phyloP scores from a whole-genome alignment of 495 filamentous ascomycete species.

The Hyaloscypha bicolor region DNA sequence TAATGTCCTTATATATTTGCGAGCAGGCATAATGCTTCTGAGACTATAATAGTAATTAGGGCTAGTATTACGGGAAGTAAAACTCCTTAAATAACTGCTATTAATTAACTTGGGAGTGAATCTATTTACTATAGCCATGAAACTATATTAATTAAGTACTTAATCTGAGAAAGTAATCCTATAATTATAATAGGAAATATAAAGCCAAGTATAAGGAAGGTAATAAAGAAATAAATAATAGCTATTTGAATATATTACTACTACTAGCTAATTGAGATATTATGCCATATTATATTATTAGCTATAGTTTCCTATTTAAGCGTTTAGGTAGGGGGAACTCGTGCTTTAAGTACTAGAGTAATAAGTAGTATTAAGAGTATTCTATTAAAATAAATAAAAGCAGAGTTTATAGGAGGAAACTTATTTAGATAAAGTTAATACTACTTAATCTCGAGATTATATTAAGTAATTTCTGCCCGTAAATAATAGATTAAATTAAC shows the following conservation, averaged over 20 bases:
- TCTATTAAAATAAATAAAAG: constrained; percentile 83
- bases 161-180: constrained; percentile 65
- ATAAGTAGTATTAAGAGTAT: constrained; percentile 73
- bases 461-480: constrained; percentile 66
- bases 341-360: constrained; percentile 49
- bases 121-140: constrained; percentile 63
- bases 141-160: constrained; percentile 53
- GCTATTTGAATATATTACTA: constrained; percentile 63
- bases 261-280: constrained; percentile 63
- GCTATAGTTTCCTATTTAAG: constrained; percentile 41
- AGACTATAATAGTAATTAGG: constrained; percentile 65
- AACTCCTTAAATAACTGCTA: constrained; percentile 69
- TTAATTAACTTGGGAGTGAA: constrained; percentile 54
- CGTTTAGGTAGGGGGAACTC: constrained; percentile 20
- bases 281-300: constrained; percentile 69
- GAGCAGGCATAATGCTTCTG: constrained; percentile 56
- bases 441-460: constrained; percentile 74
- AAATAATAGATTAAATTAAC: constrained; percentile 77
- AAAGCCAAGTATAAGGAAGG: constrained; percentile 65
- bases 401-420: constrained; percentile 77
- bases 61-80: constrained; percentile 64
- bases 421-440: constrained; percentile 71
- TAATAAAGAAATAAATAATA: constrained; percentile 58
- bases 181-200: constrained; percentile 73
- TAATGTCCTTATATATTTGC: constrained; percentile 61